Evolutionary conservation across 2,329 filamentous ascomycete genomes (phyloP), one percentile per base, ranked within the genome.

Genomic region (Alternaria infectoria): DNA sequence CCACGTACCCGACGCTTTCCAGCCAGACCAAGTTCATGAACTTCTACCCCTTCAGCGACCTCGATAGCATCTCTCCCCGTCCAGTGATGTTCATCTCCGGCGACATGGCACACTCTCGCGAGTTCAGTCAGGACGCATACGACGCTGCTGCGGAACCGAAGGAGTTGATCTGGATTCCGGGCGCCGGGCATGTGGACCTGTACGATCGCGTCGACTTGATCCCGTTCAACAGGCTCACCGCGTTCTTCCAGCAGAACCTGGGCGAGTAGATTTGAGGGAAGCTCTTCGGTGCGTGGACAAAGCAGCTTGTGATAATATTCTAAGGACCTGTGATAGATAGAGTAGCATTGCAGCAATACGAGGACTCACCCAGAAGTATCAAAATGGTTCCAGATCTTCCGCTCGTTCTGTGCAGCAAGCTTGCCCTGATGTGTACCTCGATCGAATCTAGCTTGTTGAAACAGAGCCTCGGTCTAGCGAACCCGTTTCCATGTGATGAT

Each of bases 141-240:
- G 56, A 49, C 1, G 62, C 43, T 30, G 74, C 67, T 51, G 74
- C n/a, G 15, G 76, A 81, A 60, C 80, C 79, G 8, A 81, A 81
- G 68, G 78, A 81, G 64, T 36, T 81, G 50, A 8, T 75, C 7
- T 78, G 74, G 75, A 59, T 81, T 0, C 50, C 72, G 0, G 69
- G 74, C 2, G 74, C 77, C 9, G 75, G 77, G 3, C 79, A 81
- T 50, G 77, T 77, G 3, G 79, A 81, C 44, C 68, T 81, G 5
- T 81, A 81, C 36, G 79, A 81, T 62, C 77, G 77, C 2, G 69
- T 74, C 2, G 75, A 75, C 3, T 72, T 81, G 15, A 80, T 80
- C 21, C 78, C 77, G 6, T 80, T 79, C 19, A 64, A 57, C 8
- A 75, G 65, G 57, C 70, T 80, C 25, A 71, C 71, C 0, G 49